A percentile compares a stretch with the other conserved stretches of the same genome.
phyloP scores from a whole-genome alignment of 2,329 filamentous ascomycete genomes.

The Corinectria fuckeliana region DNA sequence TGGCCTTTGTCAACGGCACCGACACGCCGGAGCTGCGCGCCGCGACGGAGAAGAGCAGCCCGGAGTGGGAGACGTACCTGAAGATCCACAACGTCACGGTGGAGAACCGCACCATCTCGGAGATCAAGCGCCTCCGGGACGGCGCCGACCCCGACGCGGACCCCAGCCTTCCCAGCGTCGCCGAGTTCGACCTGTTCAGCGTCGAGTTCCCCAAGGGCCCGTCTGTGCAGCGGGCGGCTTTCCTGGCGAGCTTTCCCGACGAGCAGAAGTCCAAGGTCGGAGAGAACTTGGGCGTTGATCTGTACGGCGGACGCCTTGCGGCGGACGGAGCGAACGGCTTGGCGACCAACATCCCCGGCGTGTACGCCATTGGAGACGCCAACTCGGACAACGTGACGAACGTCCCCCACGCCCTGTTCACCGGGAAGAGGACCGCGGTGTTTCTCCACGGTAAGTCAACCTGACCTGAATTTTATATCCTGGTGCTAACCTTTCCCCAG shows the following conservation, averaged over 20 bases:
- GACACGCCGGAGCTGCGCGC: constrained; percentile 53
- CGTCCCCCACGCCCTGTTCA: constrained; percentile 66
- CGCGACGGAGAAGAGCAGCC: constrained; percentile 46
- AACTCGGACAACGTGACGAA: constrained; percentile 67
- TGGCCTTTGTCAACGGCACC: constrained; percentile 67
- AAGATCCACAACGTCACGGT: constrained; percentile 56
- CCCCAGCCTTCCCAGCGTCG: constrained; percentile 49
- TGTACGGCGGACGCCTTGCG: constrained; percentile 52
- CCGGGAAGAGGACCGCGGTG: constrained; percentile 64
- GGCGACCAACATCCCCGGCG: constrained; percentile 58
- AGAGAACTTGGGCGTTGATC: constrained; percentile 52
- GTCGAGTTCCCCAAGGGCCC: constrained; percentile 58
- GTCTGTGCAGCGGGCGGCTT: constrained; percentile 55
- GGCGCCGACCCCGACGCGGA: constrained; percentile 46
- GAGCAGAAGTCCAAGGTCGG: constrained; percentile 58
- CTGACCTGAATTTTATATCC: accelerated
- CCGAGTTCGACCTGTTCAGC: constrained; percentile 62
- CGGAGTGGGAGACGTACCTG: constrained; percentile 58
- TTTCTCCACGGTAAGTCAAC: constrained; percentile 59
- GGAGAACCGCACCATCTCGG: constrained; percentile 61
- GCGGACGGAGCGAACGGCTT: constrained; percentile 51
- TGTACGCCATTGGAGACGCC: constrained; percentile 65
- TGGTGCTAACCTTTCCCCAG: constrained; percentile 29
- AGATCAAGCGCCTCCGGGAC: constrained; percentile 54
- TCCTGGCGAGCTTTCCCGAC: constrained; percentile 56